Base-by-base conservation (phyloP, 495 filamentous ascomycete species). In the Penicillium argentinense region DNA sequence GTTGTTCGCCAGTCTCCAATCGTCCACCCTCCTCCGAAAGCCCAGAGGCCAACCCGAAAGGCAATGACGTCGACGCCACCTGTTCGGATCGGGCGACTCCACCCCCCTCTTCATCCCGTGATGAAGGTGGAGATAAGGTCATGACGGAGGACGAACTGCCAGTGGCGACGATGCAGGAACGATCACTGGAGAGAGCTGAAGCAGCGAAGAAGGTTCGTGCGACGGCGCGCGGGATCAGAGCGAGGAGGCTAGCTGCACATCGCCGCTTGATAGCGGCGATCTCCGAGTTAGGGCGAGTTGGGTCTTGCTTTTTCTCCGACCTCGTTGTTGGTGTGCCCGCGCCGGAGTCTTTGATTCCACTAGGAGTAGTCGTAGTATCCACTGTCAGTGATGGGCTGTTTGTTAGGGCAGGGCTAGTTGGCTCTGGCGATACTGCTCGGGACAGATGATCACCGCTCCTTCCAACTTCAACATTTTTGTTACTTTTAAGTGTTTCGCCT, bases 231-330 rank as follows among this genome's bases (percentile, higher is more conserved):
- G 75, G 75, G 34, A 79, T 47, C 39, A 76, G 47, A 16, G 65
- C 71, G 42, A 82, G 60, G 38, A 85, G 64, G 32, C 66, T 63
- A 39, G 65, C 58, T 34, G 82, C 81, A 59, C 79, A 83, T 57
- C 67, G 64, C 58, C 70, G 75, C 71, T 78, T 81, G 54, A 83
- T 79, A 41, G 62, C 59, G 41, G 65, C 64, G 49, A 73, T 66
- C 52, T 75, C 73, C 47, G 74, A 54, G 14, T 59, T 58, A 25
- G 64, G 58, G 36, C 53, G 64, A 4, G 46, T 38, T 39, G 21
- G 45, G 16, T 36, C 33, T 36, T 36, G 33, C 40, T 48, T 41
- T 37, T 55, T 47, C 37, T 43, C 55, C 33, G 47, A 24, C 18
- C 41, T 33, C 21, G 55, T 48, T 21, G 21, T 36, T 53, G 47